Conservation (phyloP, 352 stramenopile species). For the Pythium periplocum region DNA sequence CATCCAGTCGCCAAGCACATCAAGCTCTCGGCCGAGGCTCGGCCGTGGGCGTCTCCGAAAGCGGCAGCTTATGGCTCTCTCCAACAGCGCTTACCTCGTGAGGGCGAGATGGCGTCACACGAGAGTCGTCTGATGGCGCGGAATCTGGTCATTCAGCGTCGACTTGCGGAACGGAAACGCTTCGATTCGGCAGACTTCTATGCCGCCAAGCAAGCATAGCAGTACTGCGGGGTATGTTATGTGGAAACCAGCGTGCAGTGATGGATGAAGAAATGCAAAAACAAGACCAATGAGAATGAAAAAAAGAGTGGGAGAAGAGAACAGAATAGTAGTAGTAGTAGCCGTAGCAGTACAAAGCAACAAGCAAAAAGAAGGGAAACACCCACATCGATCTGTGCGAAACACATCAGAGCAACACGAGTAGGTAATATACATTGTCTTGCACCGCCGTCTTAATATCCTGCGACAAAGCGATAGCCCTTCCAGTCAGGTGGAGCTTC, state of each 20-base stretch:
- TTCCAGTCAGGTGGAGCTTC: conserved; percentile 89
- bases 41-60: too few species aligned
- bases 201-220: conserved; percentile 32
- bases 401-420: too few species aligned
- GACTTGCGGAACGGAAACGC: conserved; percentile 60
- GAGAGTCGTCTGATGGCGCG: conserved; percentile 40
- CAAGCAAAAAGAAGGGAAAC: too few species aligned
- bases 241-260: background rate
- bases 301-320: too few species aligned
- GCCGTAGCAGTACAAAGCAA: too few species aligned
- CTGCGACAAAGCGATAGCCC: conserved; percentile 86
- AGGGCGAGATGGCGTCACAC: conserved; percentile 3
- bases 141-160: conserved; percentile 62
- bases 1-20: conserved; percentile 49
- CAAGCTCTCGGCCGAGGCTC: conserved; percentile 48
- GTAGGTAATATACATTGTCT: too few species aligned
- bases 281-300: background rate
- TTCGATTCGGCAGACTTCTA: conserved; percentile 82
- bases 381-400: too few species aligned
- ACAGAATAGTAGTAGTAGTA: too few species aligned
- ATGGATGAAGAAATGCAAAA: background rate
- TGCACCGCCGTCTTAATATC: conserved; percentile 33
- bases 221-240: conserved; percentile 3
- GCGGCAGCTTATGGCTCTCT: too few species aligned
- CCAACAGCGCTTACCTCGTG: too few species aligned